A percentile compares a stretch with the other conserved stretches of the same genome.
phyloP scores from a whole-genome alignment of 2,329 filamentous ascomycete genomes.

The Hymenoscyphus repandus region DNA sequence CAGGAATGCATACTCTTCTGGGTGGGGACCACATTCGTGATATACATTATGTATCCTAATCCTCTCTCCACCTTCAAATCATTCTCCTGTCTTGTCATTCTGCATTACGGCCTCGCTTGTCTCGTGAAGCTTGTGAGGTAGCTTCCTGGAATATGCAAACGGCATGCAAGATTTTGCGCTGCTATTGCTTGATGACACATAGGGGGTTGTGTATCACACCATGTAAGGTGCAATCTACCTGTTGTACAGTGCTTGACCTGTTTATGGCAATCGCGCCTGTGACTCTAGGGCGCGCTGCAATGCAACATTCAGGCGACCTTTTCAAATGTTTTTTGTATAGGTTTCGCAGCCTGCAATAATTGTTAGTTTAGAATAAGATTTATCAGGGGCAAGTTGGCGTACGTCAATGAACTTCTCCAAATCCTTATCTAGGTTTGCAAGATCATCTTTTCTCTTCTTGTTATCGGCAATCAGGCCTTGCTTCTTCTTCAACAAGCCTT shows the following conservation, averaged over 20 bases:
- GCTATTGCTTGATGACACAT: too few relatives aligned
- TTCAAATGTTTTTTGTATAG: slow-evolving; percentile 80
- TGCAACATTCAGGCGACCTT: slow-evolving; percentile 45
- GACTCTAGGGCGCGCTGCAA: too few relatives aligned
- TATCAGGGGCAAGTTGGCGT: slow-evolving; percentile 28
- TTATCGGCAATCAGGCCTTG: slow-evolving; percentile 69
- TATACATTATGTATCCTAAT: slow-evolving; percentile 44
- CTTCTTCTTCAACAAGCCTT: slow-evolving; percentile 69
- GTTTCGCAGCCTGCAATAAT: slow-evolving; percentile 66
- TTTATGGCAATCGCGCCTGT: too few relatives aligned
- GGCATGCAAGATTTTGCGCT: too few relatives aligned
- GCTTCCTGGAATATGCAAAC: too few relatives aligned
- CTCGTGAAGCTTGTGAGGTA: too few relatives aligned
- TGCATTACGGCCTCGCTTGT: slow-evolving; percentile 38
- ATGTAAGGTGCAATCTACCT: too few relatives aligned
- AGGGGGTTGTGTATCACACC: too few relatives aligned
- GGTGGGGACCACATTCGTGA: background rate
- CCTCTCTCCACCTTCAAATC: slow-evolving; percentile 70
- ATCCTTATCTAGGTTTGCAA: slow-evolving; percentile 86
- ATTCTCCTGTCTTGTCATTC: slow-evolving; percentile 39
- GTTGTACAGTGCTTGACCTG: too few relatives aligned
- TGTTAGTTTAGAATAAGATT: slow-evolving; percentile 3
- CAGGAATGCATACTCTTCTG: too few relatives aligned
- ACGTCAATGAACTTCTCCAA: slow-evolving; percentile 92
- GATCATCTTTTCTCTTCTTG: slow-evolving; percentile 87